Conservation (phyloP, 768 basidiomycete species). For the Kwoniella shandongensis region DNA sequence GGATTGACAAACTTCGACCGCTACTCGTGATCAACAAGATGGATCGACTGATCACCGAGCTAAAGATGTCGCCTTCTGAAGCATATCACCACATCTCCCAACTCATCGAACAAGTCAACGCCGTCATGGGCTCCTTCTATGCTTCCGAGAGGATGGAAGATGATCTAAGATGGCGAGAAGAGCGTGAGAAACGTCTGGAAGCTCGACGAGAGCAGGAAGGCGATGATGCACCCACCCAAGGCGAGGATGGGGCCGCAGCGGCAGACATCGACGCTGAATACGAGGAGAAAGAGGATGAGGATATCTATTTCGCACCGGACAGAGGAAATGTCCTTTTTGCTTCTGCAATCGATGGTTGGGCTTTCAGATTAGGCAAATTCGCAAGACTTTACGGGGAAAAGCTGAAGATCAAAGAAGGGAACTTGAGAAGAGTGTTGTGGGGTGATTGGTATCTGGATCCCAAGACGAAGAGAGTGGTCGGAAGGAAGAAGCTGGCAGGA, state of each 20-base stretch:
- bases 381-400: conserved; percentile 88
- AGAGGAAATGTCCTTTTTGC: conserved; percentile 95
- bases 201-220: conserved; percentile 65
- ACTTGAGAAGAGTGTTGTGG: conserved; percentile 84
- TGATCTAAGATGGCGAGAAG: conserved; percentile 89
- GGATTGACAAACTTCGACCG: conserved; percentile 82
- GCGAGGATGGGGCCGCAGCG: too few relatives aligned
- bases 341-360: conserved; percentile 95
- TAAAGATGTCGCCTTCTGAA: conserved; percentile 84
- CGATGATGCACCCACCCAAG: conserved; percentile 19
- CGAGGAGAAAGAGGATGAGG: conserved; percentile 95
- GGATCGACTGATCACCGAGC: conserved; percentile 89
- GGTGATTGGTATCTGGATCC: conserved; percentile 97
- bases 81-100: conserved; percentile 92
- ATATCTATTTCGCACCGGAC: conserved; percentile 95
- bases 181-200: conserved; percentile 76
- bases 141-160: conserved; percentile 96
- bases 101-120: conserved; percentile 94
- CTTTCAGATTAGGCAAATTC: conserved; percentile 89
- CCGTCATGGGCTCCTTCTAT: conserved; percentile 95
- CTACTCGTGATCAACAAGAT: conserved; percentile 96
- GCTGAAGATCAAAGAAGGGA: conserved; percentile 83
- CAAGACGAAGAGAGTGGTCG: conserved; percentile 89
- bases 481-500: conserved; percentile 79
- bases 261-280: conserved; percentile 61